phyloP scores from a whole-genome alignment of 2,329 filamentous ascomycete genomes.

The Trichoderma aggressivum region DNA sequence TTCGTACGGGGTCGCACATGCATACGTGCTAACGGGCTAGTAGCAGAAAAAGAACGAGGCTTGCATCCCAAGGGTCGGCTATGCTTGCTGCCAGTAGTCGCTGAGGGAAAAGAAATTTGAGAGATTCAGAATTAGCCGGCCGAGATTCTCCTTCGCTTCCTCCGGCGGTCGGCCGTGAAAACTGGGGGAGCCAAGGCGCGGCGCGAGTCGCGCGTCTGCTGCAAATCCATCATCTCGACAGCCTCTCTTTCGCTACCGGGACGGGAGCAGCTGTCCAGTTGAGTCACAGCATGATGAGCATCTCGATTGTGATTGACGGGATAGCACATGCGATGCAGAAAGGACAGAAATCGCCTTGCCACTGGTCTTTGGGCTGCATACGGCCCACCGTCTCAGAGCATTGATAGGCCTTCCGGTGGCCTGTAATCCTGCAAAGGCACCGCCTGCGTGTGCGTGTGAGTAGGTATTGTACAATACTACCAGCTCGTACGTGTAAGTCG shows the following conservation, averaged over 20 bases:
- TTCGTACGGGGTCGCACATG: not conserved
- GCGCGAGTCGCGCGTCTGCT: conserved; percentile 8
- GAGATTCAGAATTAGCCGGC: conserved; percentile 10
- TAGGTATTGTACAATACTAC: not conserved
- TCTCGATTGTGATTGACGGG: not conserved
- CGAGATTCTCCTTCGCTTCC: conserved; percentile 7
- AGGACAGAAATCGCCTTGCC: not conserved
- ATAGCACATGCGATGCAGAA: not conserved
- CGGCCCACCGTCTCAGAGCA: not conserved
- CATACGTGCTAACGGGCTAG: not conserved
- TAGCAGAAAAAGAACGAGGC: not conserved
- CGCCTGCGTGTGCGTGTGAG: not conserved
- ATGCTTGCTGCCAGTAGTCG: not conserved
- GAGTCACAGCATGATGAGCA: not conserved
- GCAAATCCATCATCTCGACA: not conserved
- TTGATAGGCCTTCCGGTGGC: not conserved
- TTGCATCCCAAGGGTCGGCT: not conserved
- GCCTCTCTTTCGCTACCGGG: not conserved
- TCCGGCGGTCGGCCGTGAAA: conserved; percentile 17
- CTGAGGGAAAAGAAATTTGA: not conserved
- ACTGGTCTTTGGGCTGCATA: conserved; percentile 14
- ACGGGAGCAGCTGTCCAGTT: not conserved
- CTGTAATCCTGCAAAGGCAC: not conserved
- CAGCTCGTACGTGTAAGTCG: not conserved
- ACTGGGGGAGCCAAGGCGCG: not conserved